Evolutionary conservation across 352 stramenopile genomes (phyloP).

Genomic region (Halophytophthora batemanensis): DNA sequence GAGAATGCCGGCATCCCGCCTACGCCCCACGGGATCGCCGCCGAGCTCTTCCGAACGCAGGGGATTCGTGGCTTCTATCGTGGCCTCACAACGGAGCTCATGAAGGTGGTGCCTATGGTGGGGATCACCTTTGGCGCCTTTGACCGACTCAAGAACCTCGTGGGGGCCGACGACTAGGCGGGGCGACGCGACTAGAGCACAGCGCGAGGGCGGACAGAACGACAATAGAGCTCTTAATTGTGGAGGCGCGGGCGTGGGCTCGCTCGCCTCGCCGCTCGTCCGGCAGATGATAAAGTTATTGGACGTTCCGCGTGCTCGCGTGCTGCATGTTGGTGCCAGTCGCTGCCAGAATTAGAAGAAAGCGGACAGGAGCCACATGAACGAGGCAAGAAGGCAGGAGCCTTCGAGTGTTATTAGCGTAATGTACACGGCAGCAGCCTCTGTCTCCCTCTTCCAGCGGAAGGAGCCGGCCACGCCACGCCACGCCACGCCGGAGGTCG

Average conservation of each 20-base stretch:
- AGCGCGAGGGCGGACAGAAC: slow-evolving; percentile 18
- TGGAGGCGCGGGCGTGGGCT: slow-evolving; percentile 2
- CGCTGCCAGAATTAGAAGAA: too few relatives aligned
- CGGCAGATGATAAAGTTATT: slow-evolving; percentile 14
- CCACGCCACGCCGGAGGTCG: slow-evolving; percentile 7
- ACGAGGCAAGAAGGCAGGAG: neutral
- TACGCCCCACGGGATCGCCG: slow-evolving; percentile 70
- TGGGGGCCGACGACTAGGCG: slow-evolving; percentile 71
- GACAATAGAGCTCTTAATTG: slow-evolving; percentile 25
- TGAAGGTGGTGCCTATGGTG: slow-evolving; percentile 98
- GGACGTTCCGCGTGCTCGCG: neutral
- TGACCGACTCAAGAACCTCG: slow-evolving; percentile 91
- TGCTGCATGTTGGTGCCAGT: too few relatives aligned
- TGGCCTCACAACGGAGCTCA: slow-evolving; percentile 90
- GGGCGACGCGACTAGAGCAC: slow-evolving; percentile 5
- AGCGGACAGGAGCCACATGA: too few relatives aligned
- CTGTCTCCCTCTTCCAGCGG: slow-evolving; percentile 40
- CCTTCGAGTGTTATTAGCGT: slow-evolving; percentile 29
- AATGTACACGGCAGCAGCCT: slow-evolving; percentile 32
- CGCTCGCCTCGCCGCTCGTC: slow-evolving; percentile 7
- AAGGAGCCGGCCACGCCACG: slow-evolving; percentile 27
- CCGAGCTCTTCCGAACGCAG: slow-evolving; percentile 65
- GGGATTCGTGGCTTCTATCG: slow-evolving; percentile 84
- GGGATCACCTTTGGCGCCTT: slow-evolving; percentile 96
- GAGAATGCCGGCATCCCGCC: slow-evolving; percentile 60